Evolutionary conservation across 495 filamentous ascomycete species (phyloP).

Genomic region (Penicillium verhagenii): DNA sequence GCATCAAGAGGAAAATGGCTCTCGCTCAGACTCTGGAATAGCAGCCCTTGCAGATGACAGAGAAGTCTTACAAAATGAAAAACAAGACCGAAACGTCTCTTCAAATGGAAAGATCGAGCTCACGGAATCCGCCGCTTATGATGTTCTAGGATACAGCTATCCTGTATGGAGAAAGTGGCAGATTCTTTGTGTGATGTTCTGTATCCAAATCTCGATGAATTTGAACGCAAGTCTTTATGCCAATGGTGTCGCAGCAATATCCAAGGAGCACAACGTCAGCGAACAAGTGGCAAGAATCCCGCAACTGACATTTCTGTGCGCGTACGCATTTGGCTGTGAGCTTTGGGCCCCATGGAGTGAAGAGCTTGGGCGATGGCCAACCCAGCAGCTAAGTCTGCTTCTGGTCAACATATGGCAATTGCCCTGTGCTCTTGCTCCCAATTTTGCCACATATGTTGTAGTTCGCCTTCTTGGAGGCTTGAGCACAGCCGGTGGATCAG

Average conservation of each 20-base stretch:
- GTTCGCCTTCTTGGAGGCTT: constrained; percentile 68
- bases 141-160: constrained; percentile 63
- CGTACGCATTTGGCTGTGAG: constrained; percentile 79
- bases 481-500: constrained; percentile 73
- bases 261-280: constrained; percentile 62
- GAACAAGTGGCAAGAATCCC: constrained; percentile 63
- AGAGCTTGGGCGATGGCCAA: constrained; percentile 70
- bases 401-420: constrained; percentile 77
- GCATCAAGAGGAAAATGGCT: too few species aligned
- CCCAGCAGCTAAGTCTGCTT: constrained; percentile 66
- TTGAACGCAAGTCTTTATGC: constrained; percentile 76
- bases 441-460: constrained; percentile 64
- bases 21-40: too few species aligned
- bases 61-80: too few species aligned
- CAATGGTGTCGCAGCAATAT: constrained; percentile 61
- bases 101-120: constrained; percentile 36
- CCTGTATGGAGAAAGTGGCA: constrained; percentile 70
- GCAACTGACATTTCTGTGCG: constrained; percentile 67
- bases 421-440: constrained; percentile 68
- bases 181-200: constrained; percentile 71
- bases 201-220: constrained; percentile 81
- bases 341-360: constrained; percentile 84
- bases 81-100: not conserved
- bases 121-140: constrained; percentile 59
- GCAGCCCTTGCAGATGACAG: not conserved